These are phyloP conservation scores for Casuarina equisetifolia DNA, from an alignment of 306 rosid species.

Conservation along the genomic window DNA sequence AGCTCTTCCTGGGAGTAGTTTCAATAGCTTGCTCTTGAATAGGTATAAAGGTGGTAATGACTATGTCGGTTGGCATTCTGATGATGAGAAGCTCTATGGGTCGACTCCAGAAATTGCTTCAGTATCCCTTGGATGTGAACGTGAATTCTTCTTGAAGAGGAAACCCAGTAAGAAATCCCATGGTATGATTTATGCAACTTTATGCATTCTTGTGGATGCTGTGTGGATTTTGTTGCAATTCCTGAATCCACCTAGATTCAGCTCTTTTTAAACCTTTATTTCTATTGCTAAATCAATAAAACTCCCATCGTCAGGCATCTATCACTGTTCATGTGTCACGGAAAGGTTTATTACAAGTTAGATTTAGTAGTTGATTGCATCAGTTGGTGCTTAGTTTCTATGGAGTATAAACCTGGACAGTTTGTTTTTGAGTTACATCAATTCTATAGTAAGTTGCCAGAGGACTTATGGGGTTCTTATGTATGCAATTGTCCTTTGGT, in stretches of 20 bases:
- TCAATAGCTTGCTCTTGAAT: conserved; percentile 85
- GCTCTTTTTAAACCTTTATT: background rate
- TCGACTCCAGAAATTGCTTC: conserved; percentile 85
- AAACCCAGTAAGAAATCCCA: conserved; percentile 46
- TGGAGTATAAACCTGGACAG: background rate
- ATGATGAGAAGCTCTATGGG: conserved; percentile 89
- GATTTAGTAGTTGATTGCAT: background rate
- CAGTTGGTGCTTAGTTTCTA: background rate
- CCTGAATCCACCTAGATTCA: background rate
- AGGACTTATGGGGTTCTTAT: background rate
- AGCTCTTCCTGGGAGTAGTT: conserved; percentile 86
- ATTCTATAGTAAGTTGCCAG: background rate
- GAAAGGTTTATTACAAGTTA: background rate
- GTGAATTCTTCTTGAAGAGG: conserved; percentile 81
- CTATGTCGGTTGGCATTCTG: conserved; percentile 94
- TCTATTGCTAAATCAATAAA: background rate
- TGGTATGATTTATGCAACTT: conserved; percentile 34
- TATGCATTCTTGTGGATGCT: background rate
- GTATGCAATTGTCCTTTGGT: conserved; percentile 22
- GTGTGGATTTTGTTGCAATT: background rate
- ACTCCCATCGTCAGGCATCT: background rate
- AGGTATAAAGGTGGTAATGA: conserved; percentile 87
- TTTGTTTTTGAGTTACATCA: background rate
- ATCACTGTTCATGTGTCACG: too few relatives aligned
- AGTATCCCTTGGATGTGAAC: conserved; percentile 79